Evolutionary conservation across 306 rosid species (phyloP).

Genomic region (Macrotyloma uniflorum): DNA sequence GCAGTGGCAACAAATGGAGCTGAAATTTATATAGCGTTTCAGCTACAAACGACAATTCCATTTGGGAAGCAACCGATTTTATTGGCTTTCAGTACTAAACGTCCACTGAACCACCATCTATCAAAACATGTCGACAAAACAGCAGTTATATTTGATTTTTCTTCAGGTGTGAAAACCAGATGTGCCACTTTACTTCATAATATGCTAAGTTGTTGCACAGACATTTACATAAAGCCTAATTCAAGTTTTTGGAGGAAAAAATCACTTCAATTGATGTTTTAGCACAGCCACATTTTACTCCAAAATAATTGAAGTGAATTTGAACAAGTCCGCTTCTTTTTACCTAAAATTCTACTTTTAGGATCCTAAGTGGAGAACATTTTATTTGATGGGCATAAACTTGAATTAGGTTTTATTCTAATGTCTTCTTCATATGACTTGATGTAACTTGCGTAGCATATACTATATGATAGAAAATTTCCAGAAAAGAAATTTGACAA

Average conservation of each 20-base stretch:
- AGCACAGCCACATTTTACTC: slow-evolving; percentile 1
- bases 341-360: background rate
- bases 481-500: slow-evolving; percentile 11
- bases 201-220: background rate
- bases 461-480: background rate
- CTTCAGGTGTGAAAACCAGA: slow-evolving; percentile 66
- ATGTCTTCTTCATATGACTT: background rate
- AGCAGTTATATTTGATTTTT: slow-evolving; percentile 71
- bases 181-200: background rate
- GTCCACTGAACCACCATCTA: slow-evolving; percentile 69
- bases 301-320: background rate
- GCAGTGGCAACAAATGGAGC: slow-evolving; percentile 88
- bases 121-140: slow-evolving; percentile 68
- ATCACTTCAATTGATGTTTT: background rate
- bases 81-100: slow-evolving; percentile 67
- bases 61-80: slow-evolving; percentile 75
- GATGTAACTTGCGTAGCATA: slow-evolving; percentile 2
- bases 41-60: slow-evolving; percentile 60
- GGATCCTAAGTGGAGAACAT: background rate
- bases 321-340: background rate
- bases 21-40: slow-evolving; percentile 88
- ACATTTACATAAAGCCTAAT: too few species aligned
- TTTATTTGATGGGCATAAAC: background rate
- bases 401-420: background rate
- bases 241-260: background rate